phyloP scores from a whole-genome alignment of 495 filamentous ascomycete species.

The Penicillium pulvis region DNA sequence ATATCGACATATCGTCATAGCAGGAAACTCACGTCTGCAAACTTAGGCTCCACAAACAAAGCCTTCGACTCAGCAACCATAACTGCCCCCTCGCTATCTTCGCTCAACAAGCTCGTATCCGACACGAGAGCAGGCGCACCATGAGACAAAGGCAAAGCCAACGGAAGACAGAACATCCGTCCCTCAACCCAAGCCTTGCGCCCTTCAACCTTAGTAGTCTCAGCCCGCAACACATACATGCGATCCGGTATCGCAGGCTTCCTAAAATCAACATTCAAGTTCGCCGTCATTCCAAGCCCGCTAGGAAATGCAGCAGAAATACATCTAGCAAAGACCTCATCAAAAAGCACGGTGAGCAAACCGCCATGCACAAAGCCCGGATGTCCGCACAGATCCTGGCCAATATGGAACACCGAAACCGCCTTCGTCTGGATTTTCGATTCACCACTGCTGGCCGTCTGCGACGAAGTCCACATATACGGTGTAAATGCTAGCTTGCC shows the following conservation, averaged over 20 bases:
- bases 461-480: slow-evolving; percentile 58
- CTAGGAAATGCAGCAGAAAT: slow-evolving; percentile 42
- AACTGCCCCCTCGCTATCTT: slow-evolving; percentile 54
- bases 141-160: slow-evolving; percentile 14
- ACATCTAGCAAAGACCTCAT: slow-evolving; percentile 46
- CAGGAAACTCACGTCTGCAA: slow-evolving; percentile 60
- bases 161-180: slow-evolving; percentile 32
- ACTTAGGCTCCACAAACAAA: slow-evolving; percentile 85
- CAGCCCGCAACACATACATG: slow-evolving; percentile 63
- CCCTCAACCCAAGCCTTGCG: slow-evolving; percentile 48
- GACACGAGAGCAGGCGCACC: slow-evolving; percentile 6
- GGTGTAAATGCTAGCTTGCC: slow-evolving; percentile 78
- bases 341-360: slow-evolving; percentile 41
- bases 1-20: not conserved
- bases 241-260: slow-evolving; percentile 60
- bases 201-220: slow-evolving; percentile 44
- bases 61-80: slow-evolving; percentile 77
- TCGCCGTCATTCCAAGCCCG: slow-evolving; percentile 61
- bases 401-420: slow-evolving; percentile 41
- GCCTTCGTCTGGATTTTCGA: slow-evolving; percentile 27
- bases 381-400: slow-evolving; percentile 39
- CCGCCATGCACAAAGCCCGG: slow-evolving; percentile 46
- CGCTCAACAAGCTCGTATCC: slow-evolving; percentile 23
- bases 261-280: slow-evolving; percentile 64
- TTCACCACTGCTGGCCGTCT: slow-evolving; percentile 7